Conservation (phyloP, 768 basidiomycete species). For the Leccinum arenicola region DNA sequence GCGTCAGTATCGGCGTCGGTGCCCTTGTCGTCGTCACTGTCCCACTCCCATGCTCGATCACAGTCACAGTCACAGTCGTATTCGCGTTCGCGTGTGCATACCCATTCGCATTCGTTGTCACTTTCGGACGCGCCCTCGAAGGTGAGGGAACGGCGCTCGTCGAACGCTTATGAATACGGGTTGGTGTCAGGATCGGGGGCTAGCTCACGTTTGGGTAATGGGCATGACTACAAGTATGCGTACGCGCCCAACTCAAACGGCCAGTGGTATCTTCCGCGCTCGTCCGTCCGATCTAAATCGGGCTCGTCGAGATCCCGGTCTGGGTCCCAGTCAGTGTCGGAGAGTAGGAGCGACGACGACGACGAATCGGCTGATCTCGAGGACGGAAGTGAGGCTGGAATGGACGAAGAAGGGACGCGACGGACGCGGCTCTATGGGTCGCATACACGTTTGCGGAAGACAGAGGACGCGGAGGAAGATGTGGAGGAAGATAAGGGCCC, state of each 20-base stretch:
- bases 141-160: conserved; percentile 9
- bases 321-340: conserved; percentile 33
- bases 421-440: neutral
- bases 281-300: conserved; percentile 45
- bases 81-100: conserved; percentile 5
- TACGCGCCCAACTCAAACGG: conserved; percentile 30
- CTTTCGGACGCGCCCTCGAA: neutral
- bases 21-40: neutral
- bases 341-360: conserved; percentile 37
- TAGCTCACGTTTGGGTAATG: neutral
- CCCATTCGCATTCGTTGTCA: conserved; percentile 8
- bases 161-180: conserved; percentile 17
- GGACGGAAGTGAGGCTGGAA: neutral
- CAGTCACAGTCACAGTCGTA: neutral
- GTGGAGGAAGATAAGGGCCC: neutral
- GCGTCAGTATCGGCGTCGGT: conserved; percentile 19
- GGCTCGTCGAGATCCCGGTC: conserved; percentile 35
- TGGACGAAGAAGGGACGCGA: neutral
- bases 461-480: conserved; percentile 3
- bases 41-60: neutral
- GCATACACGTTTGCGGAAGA: neutral
- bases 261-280: conserved; percentile 55
- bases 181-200: neutral
- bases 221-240: neutral
- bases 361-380: conserved; percentile 2